Conservation (phyloP, 164 flowering plant genomes). For the Berberis thunbergii region DNA sequence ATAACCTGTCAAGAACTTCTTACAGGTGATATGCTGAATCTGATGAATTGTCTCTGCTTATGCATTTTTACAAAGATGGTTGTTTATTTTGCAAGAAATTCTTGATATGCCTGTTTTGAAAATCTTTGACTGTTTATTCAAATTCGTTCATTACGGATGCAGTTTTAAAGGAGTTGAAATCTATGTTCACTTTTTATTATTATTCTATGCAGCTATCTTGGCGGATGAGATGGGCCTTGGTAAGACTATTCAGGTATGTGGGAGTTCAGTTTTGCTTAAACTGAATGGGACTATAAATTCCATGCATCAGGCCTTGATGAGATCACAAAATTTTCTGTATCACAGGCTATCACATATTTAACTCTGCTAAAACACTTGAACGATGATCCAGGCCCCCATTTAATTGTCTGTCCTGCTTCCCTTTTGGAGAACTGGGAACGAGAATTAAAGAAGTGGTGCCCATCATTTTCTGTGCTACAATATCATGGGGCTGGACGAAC, state of each 20-base stretch:
- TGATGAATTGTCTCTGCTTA: too few species aligned
- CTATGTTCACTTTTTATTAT: background rate
- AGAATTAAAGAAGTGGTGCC: conserved; percentile 91
- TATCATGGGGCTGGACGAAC: conserved; percentile 81
- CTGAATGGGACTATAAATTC: background rate
- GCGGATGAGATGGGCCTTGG: conserved; percentile 99
- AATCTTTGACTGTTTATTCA: background rate
- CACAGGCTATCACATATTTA: conserved; percentile 91
- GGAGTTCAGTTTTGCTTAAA: too few species aligned
- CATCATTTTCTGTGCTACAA: conserved; percentile 72
- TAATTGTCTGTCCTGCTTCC: conserved; percentile 96
- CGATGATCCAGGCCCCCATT: conserved; percentile 86
- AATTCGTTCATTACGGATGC: background rate
- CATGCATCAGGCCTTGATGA: background rate
- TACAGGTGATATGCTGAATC: too few species aligned
- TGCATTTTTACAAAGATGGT: too few species aligned
- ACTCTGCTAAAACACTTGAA: conserved; percentile 70
- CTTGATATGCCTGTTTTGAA: background rate
- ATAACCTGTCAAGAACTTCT: too few species aligned
- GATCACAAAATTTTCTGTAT: conserved; percentile 8
- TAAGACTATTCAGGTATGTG: conserved; percentile 82
- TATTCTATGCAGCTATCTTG: conserved; percentile 65
- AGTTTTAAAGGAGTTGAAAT: background rate
- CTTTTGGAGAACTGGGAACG: conserved; percentile 98
- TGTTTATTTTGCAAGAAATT: too few species aligned